phyloP scores from a whole-genome alignment of 2,329 filamentous ascomycete genomes.

The Coniochaeta ligniaria region DNA sequence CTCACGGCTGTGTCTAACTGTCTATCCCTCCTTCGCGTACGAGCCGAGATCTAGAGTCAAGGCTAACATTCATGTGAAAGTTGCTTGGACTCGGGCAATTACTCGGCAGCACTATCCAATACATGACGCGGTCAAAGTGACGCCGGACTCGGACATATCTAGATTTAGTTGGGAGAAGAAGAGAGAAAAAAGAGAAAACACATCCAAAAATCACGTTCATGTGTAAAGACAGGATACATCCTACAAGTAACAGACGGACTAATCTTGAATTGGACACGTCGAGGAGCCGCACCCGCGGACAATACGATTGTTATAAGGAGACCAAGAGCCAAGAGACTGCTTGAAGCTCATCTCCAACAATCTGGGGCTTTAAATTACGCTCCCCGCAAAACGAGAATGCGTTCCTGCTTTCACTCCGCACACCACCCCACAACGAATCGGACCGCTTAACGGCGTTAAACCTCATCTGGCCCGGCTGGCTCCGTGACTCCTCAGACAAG shows the following conservation, averaged over 20 bases:
- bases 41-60: too few species aligned
- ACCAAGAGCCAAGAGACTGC: too few species aligned
- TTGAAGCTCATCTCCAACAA: background rate
- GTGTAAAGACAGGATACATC: too few species aligned
- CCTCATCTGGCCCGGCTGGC: background rate
- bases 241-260: too few species aligned
- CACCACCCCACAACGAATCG: conserved; percentile 1
- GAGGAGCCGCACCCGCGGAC: too few species aligned
- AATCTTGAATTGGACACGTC: too few species aligned
- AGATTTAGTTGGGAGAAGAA: too few species aligned
- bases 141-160: background rate
- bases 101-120: background rate
- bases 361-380: background rate
- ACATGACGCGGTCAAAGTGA: background rate
- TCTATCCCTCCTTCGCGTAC: background rate
- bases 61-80: background rate
- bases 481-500: background rate
- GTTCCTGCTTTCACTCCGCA: background rate
- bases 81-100: background rate
- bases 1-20: background rate
- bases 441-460: conserved; percentile 2
- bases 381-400: background rate
- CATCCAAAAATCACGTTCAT: too few species aligned
- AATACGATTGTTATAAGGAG: too few species aligned
- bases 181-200: too few species aligned